phyloP scores from a whole-genome alignment of 179 eudicot species.

The Amaranthus tricolor region DNA sequence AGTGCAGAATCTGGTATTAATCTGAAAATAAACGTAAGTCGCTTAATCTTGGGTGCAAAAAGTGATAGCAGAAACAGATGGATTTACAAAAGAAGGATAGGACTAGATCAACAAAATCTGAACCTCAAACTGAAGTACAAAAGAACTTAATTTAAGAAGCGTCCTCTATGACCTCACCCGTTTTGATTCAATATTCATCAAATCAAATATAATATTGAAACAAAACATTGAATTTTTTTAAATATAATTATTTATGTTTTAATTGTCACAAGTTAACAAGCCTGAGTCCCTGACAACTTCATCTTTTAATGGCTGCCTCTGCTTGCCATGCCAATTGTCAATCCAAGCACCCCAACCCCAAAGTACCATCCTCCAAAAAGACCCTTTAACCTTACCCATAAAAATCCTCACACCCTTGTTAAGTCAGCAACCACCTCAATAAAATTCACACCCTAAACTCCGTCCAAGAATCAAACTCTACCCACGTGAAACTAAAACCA shows the following conservation, averaged over 20 bases:
- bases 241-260: too few relatives aligned
- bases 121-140: background rate
- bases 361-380: background rate
- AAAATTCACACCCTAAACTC: background rate
- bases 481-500: background rate
- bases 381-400: background rate
- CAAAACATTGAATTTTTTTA: too few relatives aligned
- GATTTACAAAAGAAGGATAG: background rate
- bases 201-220: background rate
- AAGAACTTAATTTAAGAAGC: background rate
- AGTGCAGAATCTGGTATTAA: conserved; percentile 95
- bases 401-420: background rate
- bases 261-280: background rate
- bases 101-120: background rate
- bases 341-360: background rate
- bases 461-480: background rate
- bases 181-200: too few relatives aligned
- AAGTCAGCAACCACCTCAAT: background rate
- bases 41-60: conserved; percentile 5
- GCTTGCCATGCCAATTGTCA: background rate
- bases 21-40: conserved; percentile 41
- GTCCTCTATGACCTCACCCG: background rate
- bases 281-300: background rate
- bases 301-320: background rate
- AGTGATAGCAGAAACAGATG: background rate